A percentile compares a stretch with the other conserved stretches of the same genome.
Evolutionary conservation across 2,329 filamentous ascomycete species (phyloP).

Genomic region (Elsinoe perseae): DNA sequence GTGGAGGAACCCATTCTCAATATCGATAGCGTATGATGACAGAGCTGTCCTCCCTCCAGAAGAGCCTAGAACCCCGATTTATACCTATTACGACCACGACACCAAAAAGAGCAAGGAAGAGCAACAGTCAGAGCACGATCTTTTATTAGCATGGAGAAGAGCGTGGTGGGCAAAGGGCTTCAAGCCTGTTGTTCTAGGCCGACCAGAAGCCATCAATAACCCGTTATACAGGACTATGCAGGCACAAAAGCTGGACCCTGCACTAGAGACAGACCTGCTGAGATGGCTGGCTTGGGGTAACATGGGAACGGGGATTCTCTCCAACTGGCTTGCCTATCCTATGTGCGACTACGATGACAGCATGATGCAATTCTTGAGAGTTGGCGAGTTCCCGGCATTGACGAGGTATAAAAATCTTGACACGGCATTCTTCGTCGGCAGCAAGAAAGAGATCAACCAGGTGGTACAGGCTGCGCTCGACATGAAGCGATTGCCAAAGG

Average conservation of each 20-base stretch:
- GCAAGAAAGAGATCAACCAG: conserved; percentile 44
- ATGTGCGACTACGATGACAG: conserved; percentile 71
- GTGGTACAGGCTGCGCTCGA: conserved; percentile 36
- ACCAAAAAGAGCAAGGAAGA: conserved; percentile 54
- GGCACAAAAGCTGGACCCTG: conserved; percentile 50
- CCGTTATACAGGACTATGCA: conserved; percentile 68
- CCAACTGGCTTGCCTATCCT: conserved; percentile 72
- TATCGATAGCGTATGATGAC: conserved; percentile 68
- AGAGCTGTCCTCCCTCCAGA: conserved; percentile 76
- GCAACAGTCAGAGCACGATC: conserved; percentile 64
- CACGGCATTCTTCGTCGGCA: conserved; percentile 65
- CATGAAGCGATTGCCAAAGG: conserved; percentile 49
- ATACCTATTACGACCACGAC: conserved; percentile 80
- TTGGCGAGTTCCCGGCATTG: conserved; percentile 64
- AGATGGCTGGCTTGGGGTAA: conserved; percentile 89
- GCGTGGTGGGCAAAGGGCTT: conserved; percentile 97
- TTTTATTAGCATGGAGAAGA: conserved; percentile 79
- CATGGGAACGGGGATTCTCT: conserved; percentile 76
- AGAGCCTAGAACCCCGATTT: conserved; percentile 61
- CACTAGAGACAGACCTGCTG: conserved; percentile 63
- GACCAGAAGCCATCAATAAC: conserved; percentile 74
- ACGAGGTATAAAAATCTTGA: conserved; percentile 67
- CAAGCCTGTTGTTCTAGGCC: conserved; percentile 70
- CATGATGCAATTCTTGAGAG: conserved; percentile 63
- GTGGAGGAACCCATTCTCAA: conserved; percentile 87